phyloP scores from a whole-genome alignment of 73 alveolate species.

The Paramecium bursaria region DNA sequence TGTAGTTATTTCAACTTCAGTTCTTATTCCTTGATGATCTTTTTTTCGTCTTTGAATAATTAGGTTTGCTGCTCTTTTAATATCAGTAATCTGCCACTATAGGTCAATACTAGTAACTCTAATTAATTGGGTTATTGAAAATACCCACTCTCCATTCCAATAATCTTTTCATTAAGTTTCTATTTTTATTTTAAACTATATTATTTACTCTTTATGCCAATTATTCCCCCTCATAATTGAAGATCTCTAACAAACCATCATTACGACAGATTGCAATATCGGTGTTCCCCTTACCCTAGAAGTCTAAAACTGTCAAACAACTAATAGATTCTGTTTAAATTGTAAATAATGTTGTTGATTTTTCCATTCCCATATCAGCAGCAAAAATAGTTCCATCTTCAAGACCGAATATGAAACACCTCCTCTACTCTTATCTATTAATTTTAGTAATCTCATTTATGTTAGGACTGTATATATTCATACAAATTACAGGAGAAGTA shows the following conservation, averaged over 20 bases:
- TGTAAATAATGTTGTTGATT: conserved; percentile 15
- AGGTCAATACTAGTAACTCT: conserved; percentile 1
- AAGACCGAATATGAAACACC: conserved; percentile 38
- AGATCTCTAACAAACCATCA: conserved; percentile 33
- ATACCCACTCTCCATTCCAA: conserved; percentile 18
- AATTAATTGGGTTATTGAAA: background rate
- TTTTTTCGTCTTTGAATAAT: background rate
- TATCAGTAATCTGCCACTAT: conserved; percentile 17
- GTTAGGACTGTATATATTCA: conserved; percentile 35
- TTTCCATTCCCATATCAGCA: conserved; percentile 57
- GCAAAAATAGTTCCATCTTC: conserved; percentile 48
- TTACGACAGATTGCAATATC: conserved; percentile 11
- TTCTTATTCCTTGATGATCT: conserved; percentile 5
- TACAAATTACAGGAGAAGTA: conserved; percentile 48
- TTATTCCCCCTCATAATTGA: conserved; percentile 23
- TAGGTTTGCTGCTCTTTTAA: conserved; percentile 21
- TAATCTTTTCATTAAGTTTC: conserved; percentile 36
- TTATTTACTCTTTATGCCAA: conserved; percentile 1
- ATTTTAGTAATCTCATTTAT: background rate
- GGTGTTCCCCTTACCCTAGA: conserved; percentile 26
- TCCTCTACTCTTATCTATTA: conserved; percentile 29
- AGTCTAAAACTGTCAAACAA: conserved; percentile 1
- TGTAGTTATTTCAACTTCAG: background rate
- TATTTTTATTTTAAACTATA: no score
- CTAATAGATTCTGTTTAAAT: background rate